Evolutionary conservation across 2,329 filamentous ascomycete species (phyloP).

Genomic region (Aspergillus eucalypticola): DNA sequence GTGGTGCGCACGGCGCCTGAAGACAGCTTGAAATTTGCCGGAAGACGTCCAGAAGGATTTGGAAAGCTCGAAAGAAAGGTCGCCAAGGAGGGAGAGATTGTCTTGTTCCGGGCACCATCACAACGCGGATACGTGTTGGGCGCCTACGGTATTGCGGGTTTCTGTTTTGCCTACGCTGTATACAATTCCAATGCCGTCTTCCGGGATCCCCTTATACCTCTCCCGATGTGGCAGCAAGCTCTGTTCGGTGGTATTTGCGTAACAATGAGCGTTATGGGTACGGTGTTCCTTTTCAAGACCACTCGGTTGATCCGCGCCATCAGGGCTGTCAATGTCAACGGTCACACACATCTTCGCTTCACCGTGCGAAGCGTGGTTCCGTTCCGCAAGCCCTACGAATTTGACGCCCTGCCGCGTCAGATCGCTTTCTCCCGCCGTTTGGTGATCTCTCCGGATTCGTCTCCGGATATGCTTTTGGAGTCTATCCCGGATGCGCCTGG

Average conservation of each 20-base stretch:
- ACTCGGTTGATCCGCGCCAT: slow-evolving; percentile 60
- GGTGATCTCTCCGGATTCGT: slow-evolving; percentile 31
- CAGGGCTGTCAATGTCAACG: slow-evolving; percentile 49
- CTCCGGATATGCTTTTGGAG: slow-evolving; percentile 18
- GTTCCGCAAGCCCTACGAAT: slow-evolving; percentile 39
- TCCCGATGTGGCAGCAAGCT: slow-evolving; percentile 59
- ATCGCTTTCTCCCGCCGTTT: slow-evolving; percentile 37
- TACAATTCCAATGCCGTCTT: slow-evolving; percentile 55
- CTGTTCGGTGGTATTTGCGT: slow-evolving; percentile 61
- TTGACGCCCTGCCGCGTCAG: slow-evolving; percentile 36
- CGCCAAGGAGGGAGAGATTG: slow-evolving; percentile 56
- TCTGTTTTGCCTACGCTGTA: slow-evolving; percentile 55
- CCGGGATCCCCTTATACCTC: slow-evolving; percentile 52
- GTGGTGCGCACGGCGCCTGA: slow-evolving; percentile 10
- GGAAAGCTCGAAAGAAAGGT: slow-evolving; percentile 53
- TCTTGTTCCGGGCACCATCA: slow-evolving; percentile 65
- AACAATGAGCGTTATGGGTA: slow-evolving; percentile 61
- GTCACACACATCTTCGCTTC: slow-evolving; percentile 37
- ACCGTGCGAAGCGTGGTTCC: slow-evolving; percentile 39
- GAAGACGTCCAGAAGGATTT: slow-evolving; percentile 46
- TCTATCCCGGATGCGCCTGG: slow-evolving; percentile 8
- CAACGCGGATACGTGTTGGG: slow-evolving; percentile 64
- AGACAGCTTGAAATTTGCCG: slow-evolving; percentile 28
- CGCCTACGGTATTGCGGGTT: slow-evolving; percentile 58
- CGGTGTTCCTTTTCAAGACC: slow-evolving; percentile 61